Base-by-base conservation (phyloP, 345 rosid species). In the Eucalyptus guilfoylei region DNA sequence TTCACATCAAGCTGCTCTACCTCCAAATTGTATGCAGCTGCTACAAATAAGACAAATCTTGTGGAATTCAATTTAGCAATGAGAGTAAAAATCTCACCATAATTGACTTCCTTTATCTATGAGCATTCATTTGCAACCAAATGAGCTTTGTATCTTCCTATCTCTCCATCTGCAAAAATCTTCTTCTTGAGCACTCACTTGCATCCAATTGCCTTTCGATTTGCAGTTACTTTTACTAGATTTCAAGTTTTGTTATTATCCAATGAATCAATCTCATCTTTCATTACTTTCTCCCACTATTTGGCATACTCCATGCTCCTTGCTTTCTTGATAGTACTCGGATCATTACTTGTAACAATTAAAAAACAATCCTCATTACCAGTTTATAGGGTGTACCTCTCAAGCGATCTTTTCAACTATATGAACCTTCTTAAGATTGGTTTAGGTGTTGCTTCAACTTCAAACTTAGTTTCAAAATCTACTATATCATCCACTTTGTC, bases 311-410 rank as follows among this genome's bases (percentile, higher is more conserved):
- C 24, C 10, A 5, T 0, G 5, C 55, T 52, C 2, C 1, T 19
- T 52, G 55, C 55, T 52, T 52, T 24, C 24, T 52, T 52, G 2
- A 52, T 52, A 52, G 10, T 52, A 1, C 24, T 19, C 5, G 2
- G 24, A 52, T 52, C 24, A 19, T 52, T 52, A 52, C 2, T 9
- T 19, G 0, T 52, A 19, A 19, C 0, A 8, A 1, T 52, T 3
- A 52, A 24, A 52, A 52, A 19, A 52, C 24, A 52, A 52, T 52
- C 55, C 55, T 19, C 24, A 19, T 52, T 52, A 52, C 24, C 0
- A 52, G 0, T 52, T 52, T 19, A 19, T 24, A 52, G 0, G 55
- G 55, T 19, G 55, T 19, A 19, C 24, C 55, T 52, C 1, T 52
- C 55, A 52, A 52, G 55, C 16, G 55, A 7, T 52, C 24, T 52